phyloP scores from a whole-genome alignment of 176 grass and related monocot species.

The Panicum miliaceum region DNA sequence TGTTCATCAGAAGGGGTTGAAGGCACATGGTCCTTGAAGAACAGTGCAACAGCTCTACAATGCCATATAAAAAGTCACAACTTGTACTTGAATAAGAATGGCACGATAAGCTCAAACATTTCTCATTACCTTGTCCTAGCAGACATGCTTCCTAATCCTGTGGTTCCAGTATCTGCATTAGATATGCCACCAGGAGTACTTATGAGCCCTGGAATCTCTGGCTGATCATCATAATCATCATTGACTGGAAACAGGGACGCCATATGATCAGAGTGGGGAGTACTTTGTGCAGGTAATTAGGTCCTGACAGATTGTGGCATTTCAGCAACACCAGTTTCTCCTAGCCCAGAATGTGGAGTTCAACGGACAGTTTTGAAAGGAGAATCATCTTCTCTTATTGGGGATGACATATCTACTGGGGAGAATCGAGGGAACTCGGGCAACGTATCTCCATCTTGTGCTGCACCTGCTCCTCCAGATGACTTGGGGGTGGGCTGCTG shows the following conservation, averaged over 20 bases:
- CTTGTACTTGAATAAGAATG: background rate
- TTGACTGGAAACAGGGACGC: slow-evolving; percentile 44
- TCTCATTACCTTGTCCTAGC: slow-evolving; percentile 77
- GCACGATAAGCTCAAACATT: background rate
- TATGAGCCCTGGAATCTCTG: slow-evolving; percentile 50
- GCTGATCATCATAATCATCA: slow-evolving; percentile 49
- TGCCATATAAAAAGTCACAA: slow-evolving; percentile 18
- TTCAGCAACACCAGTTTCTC: slow-evolving; percentile 41
- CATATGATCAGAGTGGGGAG: slow-evolving; percentile 6
- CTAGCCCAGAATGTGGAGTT: slow-evolving; percentile 23
- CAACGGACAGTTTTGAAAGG: slow-evolving; percentile 48
- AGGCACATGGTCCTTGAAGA: slow-evolving; percentile 64
- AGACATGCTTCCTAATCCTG: slow-evolving; percentile 71
- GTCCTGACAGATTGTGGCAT: slow-evolving; percentile 28
- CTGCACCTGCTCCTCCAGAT: slow-evolving; percentile 6
- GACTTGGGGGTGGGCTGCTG: slow-evolving; percentile 15
- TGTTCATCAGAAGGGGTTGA: slow-evolving; percentile 41
- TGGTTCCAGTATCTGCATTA: slow-evolving; percentile 51
- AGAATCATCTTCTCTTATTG: slow-evolving; percentile 39
- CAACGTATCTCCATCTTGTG: slow-evolving; percentile 30
- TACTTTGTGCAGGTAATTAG: slow-evolving; percentile 27
- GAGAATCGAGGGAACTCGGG: slow-evolving; percentile 60
- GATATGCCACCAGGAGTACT: slow-evolving; percentile 49
- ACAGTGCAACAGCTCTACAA: slow-evolving; percentile 76
- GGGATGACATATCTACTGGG: slow-evolving; percentile 38